Conservation (phyloP, 306 rosid species). For the Leucaena leucocephala region DNA sequence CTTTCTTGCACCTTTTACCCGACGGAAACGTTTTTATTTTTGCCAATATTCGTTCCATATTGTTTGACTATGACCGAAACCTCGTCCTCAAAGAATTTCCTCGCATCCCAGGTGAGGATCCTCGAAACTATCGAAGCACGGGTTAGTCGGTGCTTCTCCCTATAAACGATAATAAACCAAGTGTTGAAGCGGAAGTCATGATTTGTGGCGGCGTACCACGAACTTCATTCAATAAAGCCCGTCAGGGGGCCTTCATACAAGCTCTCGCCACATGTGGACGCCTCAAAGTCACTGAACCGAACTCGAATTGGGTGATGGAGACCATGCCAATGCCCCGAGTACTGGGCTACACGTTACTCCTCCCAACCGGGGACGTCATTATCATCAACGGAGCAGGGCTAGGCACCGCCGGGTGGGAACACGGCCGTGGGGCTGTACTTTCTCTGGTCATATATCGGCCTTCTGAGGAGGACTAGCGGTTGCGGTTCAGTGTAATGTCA, state of each 20-base stretch:
- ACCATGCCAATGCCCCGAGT: conserved; percentile 70
- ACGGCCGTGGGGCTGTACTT: conserved; percentile 46
- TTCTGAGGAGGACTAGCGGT: neutral
- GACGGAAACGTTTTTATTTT: conserved; percentile 83
- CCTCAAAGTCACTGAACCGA: conserved; percentile 43
- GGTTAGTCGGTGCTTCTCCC: conserved; percentile 87
- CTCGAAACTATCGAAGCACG: conserved; percentile 78
- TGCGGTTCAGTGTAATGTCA: conserved; percentile 48
- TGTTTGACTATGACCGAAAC: conserved; percentile 58
- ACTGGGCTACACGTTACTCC: conserved; percentile 75
- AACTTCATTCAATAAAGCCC: conserved; percentile 37
- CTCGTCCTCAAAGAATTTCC: conserved; percentile 60
- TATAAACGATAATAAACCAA: conserved; percentile 47
- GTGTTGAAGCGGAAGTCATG: conserved; percentile 53
- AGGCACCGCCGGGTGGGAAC: conserved; percentile 87
- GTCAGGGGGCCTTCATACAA: conserved; percentile 31
- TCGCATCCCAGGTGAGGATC: conserved; percentile 58
- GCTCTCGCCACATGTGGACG: conserved; percentile 62
- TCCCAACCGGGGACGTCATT: conserved; percentile 64
- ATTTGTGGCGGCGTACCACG: conserved; percentile 75
- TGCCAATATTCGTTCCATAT: conserved; percentile 64
- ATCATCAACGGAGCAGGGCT: conserved; percentile 59
- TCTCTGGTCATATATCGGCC: conserved; percentile 53
- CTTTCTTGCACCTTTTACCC: conserved; percentile 76
- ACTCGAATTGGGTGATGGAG: conserved; percentile 68